Evolutionary conservation across 305 asterid genomes (phyloP).

Genomic region (Solanum hybrid): DNA sequence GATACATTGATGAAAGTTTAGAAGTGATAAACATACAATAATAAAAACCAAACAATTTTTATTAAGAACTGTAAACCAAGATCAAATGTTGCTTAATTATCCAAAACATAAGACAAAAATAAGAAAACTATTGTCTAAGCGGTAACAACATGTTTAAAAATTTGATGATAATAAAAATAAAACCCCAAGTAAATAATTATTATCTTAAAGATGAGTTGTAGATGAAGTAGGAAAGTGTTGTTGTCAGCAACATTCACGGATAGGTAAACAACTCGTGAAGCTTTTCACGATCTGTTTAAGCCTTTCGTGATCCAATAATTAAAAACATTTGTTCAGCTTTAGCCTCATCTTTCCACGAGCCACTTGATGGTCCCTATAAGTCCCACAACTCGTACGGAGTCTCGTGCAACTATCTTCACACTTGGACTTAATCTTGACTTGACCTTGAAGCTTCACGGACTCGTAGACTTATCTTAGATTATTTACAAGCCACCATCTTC

Average conservation of each 20-base stretch:
- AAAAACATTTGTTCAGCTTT: neutral
- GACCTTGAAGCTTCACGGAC: neutral
- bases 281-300: neutral
- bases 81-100: neutral
- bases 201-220: too few relatives aligned
- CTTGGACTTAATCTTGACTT: neutral
- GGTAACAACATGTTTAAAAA: neutral
- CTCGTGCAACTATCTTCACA: neutral
- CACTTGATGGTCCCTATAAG: neutral
- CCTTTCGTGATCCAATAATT: neutral
- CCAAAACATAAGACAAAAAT: too few relatives aligned
- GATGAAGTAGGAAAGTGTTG: neutral
- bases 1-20: neutral
- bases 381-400: neutral
- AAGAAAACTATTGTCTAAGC: neutral
- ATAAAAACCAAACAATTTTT: neutral
- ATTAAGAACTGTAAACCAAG: neutral
- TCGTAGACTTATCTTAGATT: neutral
- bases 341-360: neutral
- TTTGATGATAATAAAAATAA: neutral
- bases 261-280: neutral
- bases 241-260: neutral
- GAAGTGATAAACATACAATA: neutral
- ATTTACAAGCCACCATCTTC: neutral
- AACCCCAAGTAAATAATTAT: neutral